phyloP scores from a whole-genome alignment of 441 rosid species.

The Corymbia calophylla region DNA sequence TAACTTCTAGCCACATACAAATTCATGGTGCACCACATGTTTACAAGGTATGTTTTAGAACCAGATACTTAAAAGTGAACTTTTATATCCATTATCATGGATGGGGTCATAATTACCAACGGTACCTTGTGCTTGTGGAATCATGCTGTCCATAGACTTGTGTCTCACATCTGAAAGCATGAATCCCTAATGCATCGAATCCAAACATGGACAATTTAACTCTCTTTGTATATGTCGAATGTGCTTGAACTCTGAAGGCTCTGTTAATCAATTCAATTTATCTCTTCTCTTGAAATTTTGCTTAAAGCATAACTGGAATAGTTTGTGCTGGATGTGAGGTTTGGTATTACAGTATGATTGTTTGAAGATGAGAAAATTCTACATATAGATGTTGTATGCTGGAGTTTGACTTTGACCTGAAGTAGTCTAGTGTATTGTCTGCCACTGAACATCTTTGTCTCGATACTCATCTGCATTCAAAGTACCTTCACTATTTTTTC shows the following conservation, averaged over 20 bases:
- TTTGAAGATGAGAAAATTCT: neutral
- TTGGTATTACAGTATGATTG: neutral
- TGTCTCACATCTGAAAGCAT: neutral
- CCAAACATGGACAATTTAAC: neutral
- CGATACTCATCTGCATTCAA: neutral
- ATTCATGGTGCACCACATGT: constrained; percentile 94
- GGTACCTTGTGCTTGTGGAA: neutral
- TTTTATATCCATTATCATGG: neutral
- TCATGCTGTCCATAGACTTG: neutral
- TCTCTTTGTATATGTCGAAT: neutral
- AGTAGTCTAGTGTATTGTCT: neutral
- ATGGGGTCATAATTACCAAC: neutral
- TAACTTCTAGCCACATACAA: constrained; percentile 79
- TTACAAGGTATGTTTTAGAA: constrained; percentile 49
- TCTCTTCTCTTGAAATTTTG: neutral
- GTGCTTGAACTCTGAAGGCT: neutral
- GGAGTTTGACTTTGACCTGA: neutral
- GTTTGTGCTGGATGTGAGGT: neutral
- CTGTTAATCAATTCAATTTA: neutral
- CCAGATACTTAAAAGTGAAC: neutral
- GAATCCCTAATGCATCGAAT: neutral
- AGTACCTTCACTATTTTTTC: neutral
- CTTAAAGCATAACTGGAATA: neutral
- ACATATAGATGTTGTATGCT: neutral
- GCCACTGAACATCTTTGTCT: neutral